Base-by-base conservation (phyloP, 192 early-diverging fungal genomes). In the Gryganskiella cystojenkinii region DNA sequence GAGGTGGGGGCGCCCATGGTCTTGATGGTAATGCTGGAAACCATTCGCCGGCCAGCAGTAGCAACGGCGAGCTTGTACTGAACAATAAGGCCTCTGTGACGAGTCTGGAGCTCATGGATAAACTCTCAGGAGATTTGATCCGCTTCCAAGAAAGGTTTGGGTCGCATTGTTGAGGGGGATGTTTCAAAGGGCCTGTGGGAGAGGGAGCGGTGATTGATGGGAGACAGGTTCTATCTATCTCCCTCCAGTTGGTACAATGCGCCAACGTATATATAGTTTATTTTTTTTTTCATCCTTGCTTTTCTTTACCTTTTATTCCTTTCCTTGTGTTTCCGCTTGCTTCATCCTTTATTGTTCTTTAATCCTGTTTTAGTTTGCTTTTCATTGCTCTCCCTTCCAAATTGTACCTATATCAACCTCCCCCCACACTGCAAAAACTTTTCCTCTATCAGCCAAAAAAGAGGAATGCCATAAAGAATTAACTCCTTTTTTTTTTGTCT, bases 71-170 rank as follows among this genome's bases (percentile, higher is more conserved):
- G 0, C 1, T 30, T 31, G n/a, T 1, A 13, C 20, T 50, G 14
- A 40, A 15, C 27, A 55, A 6, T 11, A 6, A 17, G 7, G 31
- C 54, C n/a, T 1, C 31, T 35, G 51, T 51, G 4, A 67, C 64
- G 1, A 63, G 72, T 20, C 46, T 87, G 20, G 85, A 84, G 40
- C 66, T 84, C 45, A 81, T 87, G 73, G 69, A 84, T 58, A 71
- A 67, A 28, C 72, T 87, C 15, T 71, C 81, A 6, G 60, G 67
- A 5, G 83, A 84, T 50, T 15, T 87, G 56, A 60, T 83, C 11
- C 80, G 64, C 28, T 87, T 87, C 57, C 83, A 87, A 50, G 64
- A 70, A 11, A 79, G 62, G n/a, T 87, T 79, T 68, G 83, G 78
- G 1, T 8, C n/a, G 9, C n/a, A 58, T 5, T 45, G 47, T 11